Percentiles rank a stretch among this genome's conserved stretches.
Conservation (phyloP, 306 rosid genomes). For the Prunus mongolica region DNA sequence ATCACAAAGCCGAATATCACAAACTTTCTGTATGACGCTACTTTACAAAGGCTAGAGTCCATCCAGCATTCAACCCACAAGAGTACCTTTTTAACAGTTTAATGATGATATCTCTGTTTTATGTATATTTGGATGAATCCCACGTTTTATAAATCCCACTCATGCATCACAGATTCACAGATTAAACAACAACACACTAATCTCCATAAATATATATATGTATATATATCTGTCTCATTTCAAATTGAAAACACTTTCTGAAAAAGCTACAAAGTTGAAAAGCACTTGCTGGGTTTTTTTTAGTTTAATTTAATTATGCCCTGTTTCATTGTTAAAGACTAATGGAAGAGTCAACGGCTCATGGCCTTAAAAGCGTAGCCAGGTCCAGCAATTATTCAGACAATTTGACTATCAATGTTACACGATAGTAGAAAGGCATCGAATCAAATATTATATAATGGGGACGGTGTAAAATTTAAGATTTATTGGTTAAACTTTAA, state of each 20-base stretch:
- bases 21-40: constrained; percentile 12
- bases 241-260: not conserved
- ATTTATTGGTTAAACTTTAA: not conserved
- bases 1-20: not conserved
- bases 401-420: not conserved
- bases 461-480: not conserved
- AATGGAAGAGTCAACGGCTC: not conserved
- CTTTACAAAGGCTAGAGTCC: constrained; percentile 38
- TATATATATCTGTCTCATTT: no score
- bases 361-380: not conserved
- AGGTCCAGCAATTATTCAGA: not conserved
- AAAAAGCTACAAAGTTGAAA: not conserved
- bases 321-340: not conserved
- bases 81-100: not conserved
- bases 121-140: not conserved
- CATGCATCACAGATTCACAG: not conserved
- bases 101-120: not conserved
- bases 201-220: no score
- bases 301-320: not conserved
- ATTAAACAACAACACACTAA: not conserved
- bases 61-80: constrained; percentile 21
- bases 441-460: not conserved
- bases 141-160: constrained; percentile 14
- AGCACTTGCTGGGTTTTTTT: not conserved
- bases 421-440: not conserved